Conservation (phyloP, 345 rosid species). For the Linum trigynum region DNA sequence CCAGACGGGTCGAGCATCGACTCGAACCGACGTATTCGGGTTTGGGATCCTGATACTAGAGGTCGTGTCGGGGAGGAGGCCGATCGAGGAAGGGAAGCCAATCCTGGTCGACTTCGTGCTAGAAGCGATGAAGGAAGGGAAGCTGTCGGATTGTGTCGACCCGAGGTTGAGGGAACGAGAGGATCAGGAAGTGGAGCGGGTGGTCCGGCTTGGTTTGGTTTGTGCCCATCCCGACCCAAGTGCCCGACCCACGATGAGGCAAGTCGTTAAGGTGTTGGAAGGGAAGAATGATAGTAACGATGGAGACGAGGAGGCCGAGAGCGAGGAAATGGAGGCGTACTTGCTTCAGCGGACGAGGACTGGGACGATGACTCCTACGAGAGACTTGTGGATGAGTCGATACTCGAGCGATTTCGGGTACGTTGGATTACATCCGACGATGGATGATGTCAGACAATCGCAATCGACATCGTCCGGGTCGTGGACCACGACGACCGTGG, state of each 20-base stretch:
- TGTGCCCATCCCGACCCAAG: slow-evolving; percentile 54
- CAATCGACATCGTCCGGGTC: slow-evolving; percentile 26
- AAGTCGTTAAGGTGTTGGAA: slow-evolving; percentile 54
- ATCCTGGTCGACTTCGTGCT: slow-evolving; percentile 33
- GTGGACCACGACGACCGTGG: slow-evolving; percentile 28
- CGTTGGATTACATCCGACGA: slow-evolving; percentile 41
- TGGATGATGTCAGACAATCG: slow-evolving; percentile 28
- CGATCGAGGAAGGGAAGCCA: slow-evolving; percentile 40
- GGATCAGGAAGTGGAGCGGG: slow-evolving; percentile 35
- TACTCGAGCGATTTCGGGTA: slow-evolving; percentile 16
- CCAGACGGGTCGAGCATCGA: slow-evolving; percentile 36
- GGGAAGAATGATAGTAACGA: slow-evolving; percentile 37
- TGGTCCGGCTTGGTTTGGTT: slow-evolving; percentile 50
- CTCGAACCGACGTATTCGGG: slow-evolving; percentile 42
- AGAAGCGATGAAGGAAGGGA: slow-evolving; percentile 36
- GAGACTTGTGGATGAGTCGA: slow-evolving; percentile 22
- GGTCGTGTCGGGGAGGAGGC: slow-evolving; percentile 48
- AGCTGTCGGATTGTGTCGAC: slow-evolving; percentile 37
- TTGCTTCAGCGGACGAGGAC: slow-evolving; percentile 33
- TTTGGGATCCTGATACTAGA: slow-evolving; percentile 43
- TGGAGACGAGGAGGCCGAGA: slow-evolving; percentile 12
- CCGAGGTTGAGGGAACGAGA: slow-evolving; percentile 27
- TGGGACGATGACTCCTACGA: not conserved
- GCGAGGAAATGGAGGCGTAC: slow-evolving; percentile 42
- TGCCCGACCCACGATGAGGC: slow-evolving; percentile 64